Conservation (phyloP, 1,139 yeast genomes). For the Zygosaccharomyces sapae region DNA sequence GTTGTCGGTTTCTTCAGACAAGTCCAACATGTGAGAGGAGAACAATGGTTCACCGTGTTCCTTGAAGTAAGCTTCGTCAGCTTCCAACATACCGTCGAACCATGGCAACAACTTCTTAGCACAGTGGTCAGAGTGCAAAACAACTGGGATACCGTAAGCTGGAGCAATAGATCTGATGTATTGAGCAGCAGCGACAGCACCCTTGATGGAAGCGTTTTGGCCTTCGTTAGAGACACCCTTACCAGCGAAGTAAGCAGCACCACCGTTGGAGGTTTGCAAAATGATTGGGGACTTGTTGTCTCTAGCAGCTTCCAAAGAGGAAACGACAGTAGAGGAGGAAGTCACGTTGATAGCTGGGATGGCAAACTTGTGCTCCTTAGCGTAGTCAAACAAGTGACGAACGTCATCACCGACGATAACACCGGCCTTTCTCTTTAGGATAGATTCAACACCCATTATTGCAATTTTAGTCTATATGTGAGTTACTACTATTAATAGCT, state of each 20-base stretch:
- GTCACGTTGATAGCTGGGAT: slow-evolving; percentile 98
- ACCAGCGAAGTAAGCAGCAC: slow-evolving; percentile 99
- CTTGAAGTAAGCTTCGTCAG: slow-evolving; percentile 89
- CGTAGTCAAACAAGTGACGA: slow-evolving; percentile 84
- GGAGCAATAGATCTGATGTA: slow-evolving; percentile 97
- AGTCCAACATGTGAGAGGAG: slow-evolving; percentile 98
- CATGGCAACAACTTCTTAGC: slow-evolving; percentile 97
- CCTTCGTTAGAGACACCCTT: slow-evolving; percentile 93
- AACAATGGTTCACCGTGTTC: slow-evolving; percentile 89
- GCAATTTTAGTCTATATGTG: slow-evolving; percentile 7
- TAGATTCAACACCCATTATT: slow-evolving; percentile 53
- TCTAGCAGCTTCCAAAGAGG: slow-evolving; percentile 98
- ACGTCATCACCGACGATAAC: slow-evolving; percentile 99
- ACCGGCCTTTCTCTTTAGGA: slow-evolving; percentile 87
- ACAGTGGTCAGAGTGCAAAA: slow-evolving; percentile 98
- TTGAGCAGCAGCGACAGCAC: slow-evolving; percentile 97
- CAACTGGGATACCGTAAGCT: slow-evolving; percentile 91
- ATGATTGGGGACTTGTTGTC: slow-evolving; percentile 94
- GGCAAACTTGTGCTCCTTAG: slow-evolving; percentile 90
- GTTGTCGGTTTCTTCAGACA: slow-evolving; percentile 94
- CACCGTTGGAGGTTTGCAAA: slow-evolving; percentile 97
- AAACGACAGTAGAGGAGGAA: slow-evolving; percentile 93
- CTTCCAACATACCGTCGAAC: slow-evolving; percentile 97
- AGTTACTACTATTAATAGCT: background rate
- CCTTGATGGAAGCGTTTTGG: slow-evolving; percentile 92